Evolutionary conservation across 192 early-diverging fungal species (phyloP), one percentile per base, ranked within the genome.

Genomic region (Coemansia interrupta): DNA sequence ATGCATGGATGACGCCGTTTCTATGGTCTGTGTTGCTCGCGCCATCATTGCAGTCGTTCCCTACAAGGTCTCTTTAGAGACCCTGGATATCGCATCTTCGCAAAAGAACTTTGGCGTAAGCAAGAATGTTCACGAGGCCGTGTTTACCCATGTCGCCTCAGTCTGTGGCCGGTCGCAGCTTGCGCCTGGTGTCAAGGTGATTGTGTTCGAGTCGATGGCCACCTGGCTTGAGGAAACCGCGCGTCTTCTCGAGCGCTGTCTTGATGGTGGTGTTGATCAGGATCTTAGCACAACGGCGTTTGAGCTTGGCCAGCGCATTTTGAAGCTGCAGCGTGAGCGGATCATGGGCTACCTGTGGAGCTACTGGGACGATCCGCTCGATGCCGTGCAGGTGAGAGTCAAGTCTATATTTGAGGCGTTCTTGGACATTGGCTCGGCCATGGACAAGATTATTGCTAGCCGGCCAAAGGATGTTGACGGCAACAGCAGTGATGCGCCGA

Each of bases 331-430:
- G 47, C 71, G 66, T 52, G 84, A 89, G 39, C 65, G 71, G 20
- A 67, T 90, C 20, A 84, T 92, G 55, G 85, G 79, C 5, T 88
- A 89, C 58, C 83, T 93, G 40, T 86, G 85, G 66, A 83, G 87
- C 56, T 84, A 87, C 56, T 95, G 92, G 90, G 91, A 95, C 57
- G 92, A 95, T 64, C 90, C 89, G 6, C 69, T 91, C 7, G 91
- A 95, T 42, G 78, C 88, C 3, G 83, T 92, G 14, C 90, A 92
- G 59, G 81, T 85, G 55, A 90, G 89, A 58, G 80, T 85, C 20
- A 77, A 72, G 30, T 72, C 66, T n/a, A 88, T 92, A 29, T 88
- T 94, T 48, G 83, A 86, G 63, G 67, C 80, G 15, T 75, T 89
- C 22, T 54, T 94, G 26, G 86, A 85, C 36, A 83, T 92, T 17